Conservation (phyloP, 345 rosid species). For the Raphanus sativus region DNA sequence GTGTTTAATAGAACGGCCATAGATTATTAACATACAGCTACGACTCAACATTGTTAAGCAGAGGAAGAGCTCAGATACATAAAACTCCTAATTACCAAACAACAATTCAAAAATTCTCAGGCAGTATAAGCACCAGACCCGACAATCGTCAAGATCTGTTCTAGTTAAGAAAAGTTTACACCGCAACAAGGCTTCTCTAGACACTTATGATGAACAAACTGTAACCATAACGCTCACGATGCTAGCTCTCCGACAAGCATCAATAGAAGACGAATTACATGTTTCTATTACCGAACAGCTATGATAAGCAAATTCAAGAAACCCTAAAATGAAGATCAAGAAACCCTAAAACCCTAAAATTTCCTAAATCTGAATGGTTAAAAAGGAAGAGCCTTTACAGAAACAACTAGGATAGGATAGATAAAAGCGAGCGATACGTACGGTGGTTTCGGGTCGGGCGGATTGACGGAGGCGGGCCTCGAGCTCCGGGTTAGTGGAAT, state of each 20-base stretch:
- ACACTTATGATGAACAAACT: conserved; percentile 11
- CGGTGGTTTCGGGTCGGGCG: conserved; percentile 80
- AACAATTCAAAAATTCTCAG: no score
- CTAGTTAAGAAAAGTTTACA: neutral
- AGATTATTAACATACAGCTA: neutral
- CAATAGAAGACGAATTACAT: conserved; percentile 1
- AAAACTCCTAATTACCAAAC: conserved; percentile 2
- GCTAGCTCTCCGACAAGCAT: neutral
- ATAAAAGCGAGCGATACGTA: conserved; percentile 21
- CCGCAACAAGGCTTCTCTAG: neutral
- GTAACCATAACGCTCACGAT: neutral
- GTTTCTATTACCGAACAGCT: neutral
- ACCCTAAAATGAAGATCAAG: neutral
- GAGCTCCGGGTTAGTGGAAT: conserved; percentile 66
- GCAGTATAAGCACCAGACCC: neutral
- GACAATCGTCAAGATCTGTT: conserved; percentile 1
- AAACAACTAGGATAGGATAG: neutral
- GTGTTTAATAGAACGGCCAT: neutral
- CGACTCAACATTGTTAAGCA: conserved; percentile 6
- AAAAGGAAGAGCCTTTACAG: neutral
- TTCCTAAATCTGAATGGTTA: neutral
- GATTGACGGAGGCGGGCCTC: conserved; percentile 79
- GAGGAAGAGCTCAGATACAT: conserved; percentile 12
- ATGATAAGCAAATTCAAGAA: neutral
- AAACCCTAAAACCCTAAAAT: neutral